Percentiles rank a stretch among this genome's conserved stretches.
These are phyloP conservation scores for Neurospora sp. DNA, from an alignment of 495 filamentous ascomycete species.

Conservation along the genomic window DNA sequence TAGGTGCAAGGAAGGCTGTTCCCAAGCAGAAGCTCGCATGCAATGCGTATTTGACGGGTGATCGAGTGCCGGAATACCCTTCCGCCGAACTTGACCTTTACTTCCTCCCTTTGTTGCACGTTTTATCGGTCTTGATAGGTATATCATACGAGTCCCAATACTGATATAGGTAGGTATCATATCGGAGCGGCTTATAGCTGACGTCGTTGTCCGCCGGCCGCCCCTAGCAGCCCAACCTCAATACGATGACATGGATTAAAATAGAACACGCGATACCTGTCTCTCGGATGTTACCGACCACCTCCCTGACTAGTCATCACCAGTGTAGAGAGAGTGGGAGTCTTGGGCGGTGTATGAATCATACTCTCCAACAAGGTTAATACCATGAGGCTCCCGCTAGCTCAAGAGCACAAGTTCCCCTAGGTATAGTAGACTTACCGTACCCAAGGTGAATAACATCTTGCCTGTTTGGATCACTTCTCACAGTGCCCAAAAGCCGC, in stretches of 20 bases:
- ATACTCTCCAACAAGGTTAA: background rate
- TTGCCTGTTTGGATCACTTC: background rate
- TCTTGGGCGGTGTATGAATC: background rate
- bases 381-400: background rate
- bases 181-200: background rate
- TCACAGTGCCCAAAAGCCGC: background rate
- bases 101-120: background rate
- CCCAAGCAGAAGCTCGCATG: background rate
- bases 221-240: background rate
- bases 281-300: background rate
- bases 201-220: background rate
- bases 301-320: background rate
- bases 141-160: background rate
- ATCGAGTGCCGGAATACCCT: background rate
- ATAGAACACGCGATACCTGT: background rate
- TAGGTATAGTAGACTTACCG: background rate
- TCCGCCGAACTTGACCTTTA: background rate
- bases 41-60: background rate
- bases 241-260: background rate
- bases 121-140: background rate
- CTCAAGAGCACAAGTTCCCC: too few species aligned
- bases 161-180: background rate
- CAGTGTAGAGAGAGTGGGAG: background rate
- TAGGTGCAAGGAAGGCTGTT: background rate
- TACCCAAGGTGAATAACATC: background rate